Percentiles rank a stretch among this genome's conserved stretches.
phyloP scores from a whole-genome alignment of 352 stramenopile species.

The Globisporangium splendens region DNA sequence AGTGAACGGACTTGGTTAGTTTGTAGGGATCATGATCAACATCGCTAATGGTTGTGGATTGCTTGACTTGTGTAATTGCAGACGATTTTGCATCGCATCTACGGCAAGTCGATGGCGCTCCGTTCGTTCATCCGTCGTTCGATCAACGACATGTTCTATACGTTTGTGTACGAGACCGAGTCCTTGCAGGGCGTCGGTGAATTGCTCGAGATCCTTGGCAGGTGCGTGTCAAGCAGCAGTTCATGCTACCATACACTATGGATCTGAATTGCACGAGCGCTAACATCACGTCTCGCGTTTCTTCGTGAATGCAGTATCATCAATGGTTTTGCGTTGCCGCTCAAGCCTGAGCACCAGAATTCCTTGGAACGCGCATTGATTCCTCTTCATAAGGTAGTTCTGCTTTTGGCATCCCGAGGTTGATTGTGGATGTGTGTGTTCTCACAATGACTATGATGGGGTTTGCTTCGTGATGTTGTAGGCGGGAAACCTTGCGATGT shows the following conservation, averaged over 20 bases:
- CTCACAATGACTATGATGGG: constrained; percentile 4
- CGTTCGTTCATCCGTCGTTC: constrained; percentile 96
- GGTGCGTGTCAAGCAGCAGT: constrained; percentile 15
- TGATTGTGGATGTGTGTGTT: not conserved
- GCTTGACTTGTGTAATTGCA: constrained; percentile 6
- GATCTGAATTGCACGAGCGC: not conserved
- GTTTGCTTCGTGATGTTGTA: not conserved
- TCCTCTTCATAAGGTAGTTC: constrained; percentile 94
- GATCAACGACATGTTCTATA: constrained; percentile 98
- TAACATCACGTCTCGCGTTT: not conserved
- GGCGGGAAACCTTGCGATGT: constrained; percentile 91
- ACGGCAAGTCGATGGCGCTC: constrained; percentile 98
- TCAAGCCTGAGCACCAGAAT: constrained; percentile 97
- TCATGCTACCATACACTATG: not conserved
- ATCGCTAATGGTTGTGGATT: not conserved
- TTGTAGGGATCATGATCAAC: not conserved
- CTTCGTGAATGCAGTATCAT: constrained; percentile 90
- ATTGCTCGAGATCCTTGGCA: constrained; percentile 97
- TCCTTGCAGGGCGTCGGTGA: constrained; percentile 94
- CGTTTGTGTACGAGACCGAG: constrained; percentile 98
- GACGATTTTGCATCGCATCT: constrained; percentile 98
- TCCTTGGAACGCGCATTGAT: constrained; percentile 94
- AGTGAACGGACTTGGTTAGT: not conserved
- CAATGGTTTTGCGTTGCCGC: constrained; percentile 98
- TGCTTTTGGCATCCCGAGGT: too few species aligned